Base-by-base conservation (phyloP, 2,329 filamentous ascomycete genomes). In the Monilinia polystroma region DNA sequence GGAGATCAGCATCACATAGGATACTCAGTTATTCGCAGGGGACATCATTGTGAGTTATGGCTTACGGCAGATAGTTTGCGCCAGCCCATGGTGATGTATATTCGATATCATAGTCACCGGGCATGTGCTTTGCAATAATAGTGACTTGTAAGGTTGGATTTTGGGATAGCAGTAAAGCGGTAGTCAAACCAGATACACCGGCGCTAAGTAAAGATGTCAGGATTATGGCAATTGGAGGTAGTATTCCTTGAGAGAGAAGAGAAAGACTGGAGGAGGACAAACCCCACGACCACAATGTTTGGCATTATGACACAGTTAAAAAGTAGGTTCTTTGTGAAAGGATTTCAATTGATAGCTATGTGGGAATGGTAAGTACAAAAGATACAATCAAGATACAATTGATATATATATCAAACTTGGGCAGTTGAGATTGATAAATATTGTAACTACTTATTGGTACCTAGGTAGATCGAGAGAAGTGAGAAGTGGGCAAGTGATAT, bases 21-120 rank as follows among this genome's bases (percentile, higher is more conserved):
- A 63, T 67, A 26, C 23, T 16, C n/a, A 45, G 23, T 7, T 14
- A 41, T 6, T 23, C 26, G 23, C 66, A 29, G 68, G 58, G 10
- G 53, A n/a, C 2, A 69, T 43, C 8, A 29, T 45, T 18, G 47
- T 56, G 41, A 14, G 41, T 16, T n/a, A 32, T 58, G 58, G 81
- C 87, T 69, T 73, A 91, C 88, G 90, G 92, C 68, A 90, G 77
- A 74, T 87, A 88, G 75, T 95, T 94, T 69, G 92, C 92, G 18
- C 92, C 92, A 4, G 92, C 92, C 90, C 91, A 96, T 0, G 92
- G 92, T 7, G 91, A 96, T 0, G 91, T 89, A 77, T 97, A 97
- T 81, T 96, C 90, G 72, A 93, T 89, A 71, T 94, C 90, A 78
- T 94, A 95, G 80, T 97, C 93, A 47, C 93, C 93, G 0, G 93